These are phyloP conservation scores for Mucor irregularis DNA, from an alignment of 371 early-diverging fungal genomes.

Conservation along the genomic window DNA sequence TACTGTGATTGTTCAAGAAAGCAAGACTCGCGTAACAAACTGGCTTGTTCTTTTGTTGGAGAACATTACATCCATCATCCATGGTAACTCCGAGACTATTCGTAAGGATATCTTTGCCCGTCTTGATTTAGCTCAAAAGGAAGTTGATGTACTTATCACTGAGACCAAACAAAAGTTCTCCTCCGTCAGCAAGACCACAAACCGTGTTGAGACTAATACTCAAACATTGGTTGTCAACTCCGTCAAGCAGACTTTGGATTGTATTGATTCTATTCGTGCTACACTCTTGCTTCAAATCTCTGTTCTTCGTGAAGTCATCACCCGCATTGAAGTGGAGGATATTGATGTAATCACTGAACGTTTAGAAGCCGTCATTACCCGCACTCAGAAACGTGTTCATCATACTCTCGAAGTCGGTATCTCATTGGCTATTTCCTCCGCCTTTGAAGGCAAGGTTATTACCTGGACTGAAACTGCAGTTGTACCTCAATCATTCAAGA, in stretches of 20 bases:
- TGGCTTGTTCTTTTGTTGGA: constrained; percentile 34
- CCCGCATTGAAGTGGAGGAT: constrained; percentile 29
- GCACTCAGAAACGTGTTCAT: constrained; percentile 30
- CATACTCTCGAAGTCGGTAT: constrained; percentile 35
- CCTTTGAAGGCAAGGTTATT: constrained; percentile 44
- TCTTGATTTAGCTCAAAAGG: constrained; percentile 24
- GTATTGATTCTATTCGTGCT: constrained; percentile 31
- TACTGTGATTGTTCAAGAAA: constrained; percentile 31
- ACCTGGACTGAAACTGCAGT: constrained; percentile 42
- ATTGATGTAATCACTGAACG: constrained; percentile 20
- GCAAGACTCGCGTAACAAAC: constrained; percentile 24
- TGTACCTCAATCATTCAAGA: constrained; percentile 33
- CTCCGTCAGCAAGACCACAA: constrained; percentile 7
- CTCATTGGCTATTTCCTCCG: constrained; percentile 30
- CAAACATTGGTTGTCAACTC: constrained; percentile 23
- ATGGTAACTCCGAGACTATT: constrained; percentile 25
- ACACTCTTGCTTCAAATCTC: constrained; percentile 26
- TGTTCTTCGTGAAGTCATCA: constrained; percentile 28
- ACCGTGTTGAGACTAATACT: constrained; percentile 12
- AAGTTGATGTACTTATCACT: constrained; percentile 17
- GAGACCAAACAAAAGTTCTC: constrained; percentile 22
- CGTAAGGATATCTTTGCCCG: constrained; percentile 16
- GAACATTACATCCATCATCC: constrained; percentile 22
- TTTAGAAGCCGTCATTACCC: constrained; percentile 21
- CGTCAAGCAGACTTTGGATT: constrained; percentile 37